phyloP scores from a whole-genome alignment of 2,329 filamentous ascomycete species.

The Xylaria sp. region DNA sequence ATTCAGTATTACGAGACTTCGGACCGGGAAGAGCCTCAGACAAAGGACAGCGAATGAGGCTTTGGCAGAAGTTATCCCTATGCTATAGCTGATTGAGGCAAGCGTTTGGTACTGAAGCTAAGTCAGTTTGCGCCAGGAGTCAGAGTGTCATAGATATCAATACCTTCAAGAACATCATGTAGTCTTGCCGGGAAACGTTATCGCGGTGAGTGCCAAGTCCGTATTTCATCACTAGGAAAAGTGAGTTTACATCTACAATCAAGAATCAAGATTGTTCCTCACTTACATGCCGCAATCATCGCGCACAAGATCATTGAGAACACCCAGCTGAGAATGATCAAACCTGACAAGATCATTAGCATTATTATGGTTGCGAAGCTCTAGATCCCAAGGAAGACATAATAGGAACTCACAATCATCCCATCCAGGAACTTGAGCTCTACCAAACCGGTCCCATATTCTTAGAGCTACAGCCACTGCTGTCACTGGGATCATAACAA shows the following conservation, averaged over 20 bases:
- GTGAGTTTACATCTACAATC: not conserved
- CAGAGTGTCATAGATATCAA: not conserved
- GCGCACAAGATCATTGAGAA: conserved; percentile 3
- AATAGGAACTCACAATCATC: conserved; percentile 38
- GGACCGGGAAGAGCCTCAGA: conserved; percentile 47
- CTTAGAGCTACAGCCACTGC: conserved; percentile 26
- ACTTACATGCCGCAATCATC: conserved; percentile 15
- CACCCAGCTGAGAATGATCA: conserved; percentile 40
- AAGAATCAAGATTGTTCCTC: not conserved
- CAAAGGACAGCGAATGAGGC: conserved; percentile 50
- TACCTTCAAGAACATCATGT: conserved; percentile 30
- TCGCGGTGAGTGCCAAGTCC: conserved; percentile 14
- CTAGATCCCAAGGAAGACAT: conserved; percentile 3
- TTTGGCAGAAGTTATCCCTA: conserved; percentile 47
- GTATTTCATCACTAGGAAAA: conserved; percentile 1
- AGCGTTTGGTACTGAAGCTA: conserved; percentile 34
- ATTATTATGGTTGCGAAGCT: not conserved
- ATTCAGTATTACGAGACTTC: conserved; percentile 44
- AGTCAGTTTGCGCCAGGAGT: not conserved
- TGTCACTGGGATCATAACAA: conserved; percentile 31
- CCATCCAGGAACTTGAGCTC: conserved; percentile 33
- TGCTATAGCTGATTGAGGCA: conserved; percentile 47
- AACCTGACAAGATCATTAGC: conserved; percentile 18
- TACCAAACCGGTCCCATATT: conserved; percentile 31
- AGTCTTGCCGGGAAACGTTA: conserved; percentile 21